Evolutionary conservation across 768 basidiomycete genomes (phyloP).

Genomic region (Leccinellum luteum): DNA sequence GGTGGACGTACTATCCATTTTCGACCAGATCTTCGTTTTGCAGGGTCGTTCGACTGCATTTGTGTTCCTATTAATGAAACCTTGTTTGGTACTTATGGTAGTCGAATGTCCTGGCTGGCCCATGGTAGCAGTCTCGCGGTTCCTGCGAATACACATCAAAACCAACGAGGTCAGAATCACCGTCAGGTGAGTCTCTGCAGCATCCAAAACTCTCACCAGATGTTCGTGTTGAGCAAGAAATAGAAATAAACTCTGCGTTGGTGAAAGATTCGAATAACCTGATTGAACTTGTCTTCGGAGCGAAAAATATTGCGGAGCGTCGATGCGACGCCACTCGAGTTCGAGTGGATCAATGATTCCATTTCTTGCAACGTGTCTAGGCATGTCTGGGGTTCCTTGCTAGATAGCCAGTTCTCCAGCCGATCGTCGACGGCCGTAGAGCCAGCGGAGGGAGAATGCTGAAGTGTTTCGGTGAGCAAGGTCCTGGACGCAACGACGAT

Average conservation of each 20-base stretch:
- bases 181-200: background rate
- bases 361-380: background rate
- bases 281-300: background rate
- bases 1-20: background rate
- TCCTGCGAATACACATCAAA: background rate
- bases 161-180: background rate
- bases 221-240: background rate
- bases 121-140: background rate
- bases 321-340: background rate
- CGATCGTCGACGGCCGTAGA: background rate
- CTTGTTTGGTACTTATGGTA: background rate
- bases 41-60: background rate
- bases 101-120: background rate
- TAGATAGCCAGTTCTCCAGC: background rate
- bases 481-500: background rate
- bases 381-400: background rate
- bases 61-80: background rate
- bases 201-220: background rate
- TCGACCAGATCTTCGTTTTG: background rate
- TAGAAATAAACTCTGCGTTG: background rate
- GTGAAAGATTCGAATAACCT: background rate
- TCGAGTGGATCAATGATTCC: background rate
- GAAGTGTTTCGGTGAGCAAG: background rate
- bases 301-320: background rate
- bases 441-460: background rate